Evolutionary conservation across 129 eudicot species (phyloP), one percentile per base, ranked within the genome.

Genomic region (Arctium minus): DNA sequence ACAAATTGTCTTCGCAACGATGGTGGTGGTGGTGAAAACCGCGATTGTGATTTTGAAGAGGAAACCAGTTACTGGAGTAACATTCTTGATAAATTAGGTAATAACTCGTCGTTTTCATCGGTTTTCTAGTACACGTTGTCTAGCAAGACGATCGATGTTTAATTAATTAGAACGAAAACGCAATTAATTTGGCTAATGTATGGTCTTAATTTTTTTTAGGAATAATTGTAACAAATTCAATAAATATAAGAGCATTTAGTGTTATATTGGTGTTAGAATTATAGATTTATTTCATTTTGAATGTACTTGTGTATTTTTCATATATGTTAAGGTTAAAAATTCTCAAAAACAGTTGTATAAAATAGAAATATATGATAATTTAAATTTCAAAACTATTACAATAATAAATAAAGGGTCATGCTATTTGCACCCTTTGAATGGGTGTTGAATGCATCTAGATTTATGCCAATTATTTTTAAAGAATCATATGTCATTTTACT

Each of bases 21-120:
- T 50, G 69, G 1, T 4, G 69, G 1, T 4, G 53, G 17, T 31
- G 62, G 30, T 17, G 60, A 48, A 48, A 70, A 31, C 36, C 4
- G 37, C 2, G 74, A 13, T 18, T 85, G 29, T 69, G 88, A 56
- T 74, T 82, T 79, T 44, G 86, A 82, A 36, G 90, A 87, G 31
- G 81, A 65, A 64, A 87, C 80, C 42, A 77, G 68, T 77, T 87
- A 89, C 40, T 89, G 92, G 92, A 87, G 89, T 72, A 84, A 75
- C 50, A 82, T 89, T 65, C 87, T 89, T 74, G 77, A 71, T 35
- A 79, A 72, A 72, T 64, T 84, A 79, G 87, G 67, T 3, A 84
- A 72, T 84, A 79, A 46, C 73, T 78, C 87, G 7, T 78, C 86
- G 35, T 32, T 83, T 77, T 37, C 86, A 2, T 65, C 72, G 68